Conservation (phyloP, 495 filamentous ascomycete genomes). For the Lophium mytilinum region DNA sequence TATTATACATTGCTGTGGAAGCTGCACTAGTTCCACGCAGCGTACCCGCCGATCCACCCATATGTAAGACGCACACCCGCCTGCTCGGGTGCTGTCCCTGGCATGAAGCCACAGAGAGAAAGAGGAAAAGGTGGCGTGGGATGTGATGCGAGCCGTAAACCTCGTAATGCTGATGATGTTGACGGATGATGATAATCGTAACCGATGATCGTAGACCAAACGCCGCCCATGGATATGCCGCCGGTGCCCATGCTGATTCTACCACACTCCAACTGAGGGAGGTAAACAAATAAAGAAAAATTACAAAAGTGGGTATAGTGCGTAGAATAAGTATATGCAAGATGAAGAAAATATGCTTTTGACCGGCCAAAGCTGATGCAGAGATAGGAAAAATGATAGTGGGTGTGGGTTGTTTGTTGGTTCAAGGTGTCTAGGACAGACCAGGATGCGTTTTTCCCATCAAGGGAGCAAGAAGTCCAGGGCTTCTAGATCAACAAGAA, state of each 20-base stretch:
- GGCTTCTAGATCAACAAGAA: slow-evolving; percentile 74
- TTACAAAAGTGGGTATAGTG: slow-evolving; percentile 29
- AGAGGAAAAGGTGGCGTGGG: not conserved
- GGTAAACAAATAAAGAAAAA: slow-evolving; percentile 14
- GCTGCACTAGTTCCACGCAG: slow-evolving; percentile 9
- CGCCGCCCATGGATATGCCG: not conserved
- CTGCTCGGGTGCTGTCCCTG: no score
- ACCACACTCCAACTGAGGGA: not conserved
- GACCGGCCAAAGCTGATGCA: not conserved
- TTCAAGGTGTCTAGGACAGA: slow-evolving; percentile 16
- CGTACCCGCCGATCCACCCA: not conserved
- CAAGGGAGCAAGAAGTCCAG: slow-evolving; percentile 19
- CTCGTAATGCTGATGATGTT: not conserved
- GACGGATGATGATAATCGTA: not conserved
- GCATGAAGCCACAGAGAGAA: not conserved
- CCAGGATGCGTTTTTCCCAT: slow-evolving; percentile 25
- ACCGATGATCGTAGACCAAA: not conserved
- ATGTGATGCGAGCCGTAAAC: not conserved
- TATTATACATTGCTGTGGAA: slow-evolving; percentile 2
- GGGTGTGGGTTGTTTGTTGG: slow-evolving; percentile 7
- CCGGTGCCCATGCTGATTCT: no score
- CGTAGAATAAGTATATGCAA: slow-evolving; percentile 22
- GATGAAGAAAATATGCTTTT: slow-evolving; percentile 7
- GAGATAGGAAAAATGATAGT: not conserved
- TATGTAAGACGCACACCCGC: not conserved